A percentile compares a stretch with the other conserved stretches of the same genome.
These are phyloP conservation scores for Trichoderma aggressivum DNA, from an alignment of 2,329 filamentous ascomycete species.

Conservation along the genomic window DNA sequence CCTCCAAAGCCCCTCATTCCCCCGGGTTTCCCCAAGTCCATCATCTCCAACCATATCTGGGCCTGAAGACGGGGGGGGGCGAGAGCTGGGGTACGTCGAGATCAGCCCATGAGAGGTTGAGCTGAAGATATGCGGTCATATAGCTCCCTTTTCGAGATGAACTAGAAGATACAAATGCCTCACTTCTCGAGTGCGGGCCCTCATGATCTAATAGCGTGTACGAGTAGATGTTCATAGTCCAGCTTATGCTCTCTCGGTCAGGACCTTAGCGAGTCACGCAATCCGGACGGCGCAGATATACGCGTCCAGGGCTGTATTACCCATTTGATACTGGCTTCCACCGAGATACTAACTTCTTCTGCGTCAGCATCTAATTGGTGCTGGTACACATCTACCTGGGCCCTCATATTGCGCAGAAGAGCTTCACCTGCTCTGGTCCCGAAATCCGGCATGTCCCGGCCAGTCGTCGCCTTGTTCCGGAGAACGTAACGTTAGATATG, in stretches of 20 bases:
- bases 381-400: background rate
- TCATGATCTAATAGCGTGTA: background rate
- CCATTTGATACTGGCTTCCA: background rate
- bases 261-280: background rate
- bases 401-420: background rate
- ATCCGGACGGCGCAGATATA: background rate
- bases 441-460: background rate
- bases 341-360: background rate
- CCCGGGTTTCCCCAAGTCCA: constrained; percentile 6
- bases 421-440: background rate
- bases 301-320: background rate
- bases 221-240: background rate
- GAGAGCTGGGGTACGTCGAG: background rate
- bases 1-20: background rate
- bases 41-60: background rate
- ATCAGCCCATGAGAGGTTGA: background rate
- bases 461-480: background rate
- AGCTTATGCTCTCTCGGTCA: background rate
- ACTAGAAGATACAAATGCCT: background rate
- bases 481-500: background rate
- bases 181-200: background rate
- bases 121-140: background rate
- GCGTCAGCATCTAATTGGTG: background rate
- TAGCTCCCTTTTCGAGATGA: background rate
- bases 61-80: background rate